phyloP scores from a whole-genome alignment of 2,329 filamentous ascomycete species.

The Aureobasidium lini region DNA sequence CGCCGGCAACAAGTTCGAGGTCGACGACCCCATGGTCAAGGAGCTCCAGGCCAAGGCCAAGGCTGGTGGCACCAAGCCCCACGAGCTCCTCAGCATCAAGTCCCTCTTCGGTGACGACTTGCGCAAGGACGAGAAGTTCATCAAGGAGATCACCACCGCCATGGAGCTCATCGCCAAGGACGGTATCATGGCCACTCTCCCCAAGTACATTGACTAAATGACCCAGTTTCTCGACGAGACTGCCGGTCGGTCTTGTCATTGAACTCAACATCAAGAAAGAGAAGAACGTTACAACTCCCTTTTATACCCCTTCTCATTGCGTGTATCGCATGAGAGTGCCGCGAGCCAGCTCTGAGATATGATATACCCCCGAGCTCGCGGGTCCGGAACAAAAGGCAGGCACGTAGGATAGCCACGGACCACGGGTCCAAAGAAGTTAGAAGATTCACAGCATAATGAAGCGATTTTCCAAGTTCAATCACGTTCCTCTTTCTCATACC shows the following conservation, averaged over 20 bases:
- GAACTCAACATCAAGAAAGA: neutral
- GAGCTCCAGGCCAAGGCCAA: constrained; percentile 41
- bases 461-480: neutral
- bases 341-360: constrained; percentile 2
- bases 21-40: constrained; percentile 44
- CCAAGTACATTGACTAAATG: constrained; percentile 34
- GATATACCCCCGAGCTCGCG: constrained; percentile 9
- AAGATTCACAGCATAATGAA: constrained; percentile 4
- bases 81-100: constrained; percentile 38
- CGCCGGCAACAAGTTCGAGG: constrained; percentile 34
- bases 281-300: neutral
- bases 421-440: neutral
- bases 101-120: constrained; percentile 47
- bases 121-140: constrained; percentile 41
- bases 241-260: neutral
- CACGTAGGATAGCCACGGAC: neutral
- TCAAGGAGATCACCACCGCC: constrained; percentile 40
- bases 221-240: neutral
- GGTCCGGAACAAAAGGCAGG: neutral
- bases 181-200: constrained; percentile 43
- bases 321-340: neutral
- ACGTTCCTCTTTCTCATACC: neutral
- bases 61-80: constrained; percentile 37
- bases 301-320: neutral
- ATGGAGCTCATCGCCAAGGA: constrained; percentile 42